Evolutionary conservation across 345 rosid species (phyloP), one percentile per base, ranked within the genome.

Genomic region (Eucalyptus pauciflora): DNA sequence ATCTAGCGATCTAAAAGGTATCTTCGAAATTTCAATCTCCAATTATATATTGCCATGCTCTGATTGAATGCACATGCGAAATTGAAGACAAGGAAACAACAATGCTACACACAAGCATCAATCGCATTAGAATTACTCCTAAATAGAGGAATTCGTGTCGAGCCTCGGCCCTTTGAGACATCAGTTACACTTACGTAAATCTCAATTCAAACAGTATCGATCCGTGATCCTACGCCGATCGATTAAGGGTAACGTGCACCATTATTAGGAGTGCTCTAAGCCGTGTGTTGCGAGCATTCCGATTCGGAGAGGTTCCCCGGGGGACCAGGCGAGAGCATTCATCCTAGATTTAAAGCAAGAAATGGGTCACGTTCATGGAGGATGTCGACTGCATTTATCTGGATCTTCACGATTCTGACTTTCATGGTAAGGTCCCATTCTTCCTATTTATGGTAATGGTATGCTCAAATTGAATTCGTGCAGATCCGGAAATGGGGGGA

Each of bases 191-290:
- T 18, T 18, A 18, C 0, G 56, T 18, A 18, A 50, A 52, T 7
- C 56, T 52, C 7, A 2, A 52, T 3, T 18, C 56, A 52, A 52
- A 52, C 1, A 0, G 24, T 10, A 52, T 7, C 24, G 2, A 52
- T 18, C 1, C 0, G 24, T 18, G 56, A 52, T 18, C 24, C 10
- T 52, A 17, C 4, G 24, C 56, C 10, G 2, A 18, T 18, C 2
- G 27, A 20, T 56, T 56, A 22, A 56, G 12, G 6, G 62, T 56
- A 56, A 22, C 0, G 13, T 22, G 62, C 27, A 4, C 5, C 13
- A 6, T 56, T 4, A 2, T 24, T 4, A 2, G 62, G 13, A 24
- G 1, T 22, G 62, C 0, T 56, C 29, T 10, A 56, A 1, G 62
- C 18, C 24, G 0, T 18, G 7, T 18, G 56, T 18, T 52, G 24